A percentile compares a stretch with the other conserved stretches of the same genome.
Conservation (phyloP, 2,329 filamentous ascomycete species). For the Cercospora sp. region DNA sequence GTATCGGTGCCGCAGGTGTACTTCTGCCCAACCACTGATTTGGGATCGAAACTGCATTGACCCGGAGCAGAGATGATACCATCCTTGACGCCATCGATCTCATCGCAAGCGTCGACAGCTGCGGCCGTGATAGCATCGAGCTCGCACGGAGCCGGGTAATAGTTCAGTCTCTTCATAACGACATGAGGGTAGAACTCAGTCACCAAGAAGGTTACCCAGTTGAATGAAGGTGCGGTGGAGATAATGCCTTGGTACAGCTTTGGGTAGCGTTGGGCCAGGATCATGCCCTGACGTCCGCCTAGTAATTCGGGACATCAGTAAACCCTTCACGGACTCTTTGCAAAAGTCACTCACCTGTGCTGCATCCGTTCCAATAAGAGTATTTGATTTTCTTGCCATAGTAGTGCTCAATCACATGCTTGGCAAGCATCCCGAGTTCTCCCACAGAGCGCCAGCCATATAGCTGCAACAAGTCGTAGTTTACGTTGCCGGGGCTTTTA, state of each 20-base stretch:
- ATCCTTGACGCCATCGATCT: slow-evolving; percentile 42
- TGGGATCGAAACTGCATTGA: slow-evolving; percentile 38
- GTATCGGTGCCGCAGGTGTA: slow-evolving; percentile 31
- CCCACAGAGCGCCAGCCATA: slow-evolving; percentile 39
- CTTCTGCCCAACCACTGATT: slow-evolving; percentile 32
- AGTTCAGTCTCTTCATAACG: slow-evolving; percentile 35
- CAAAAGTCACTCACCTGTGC: slow-evolving; percentile 30
- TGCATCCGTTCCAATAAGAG: slow-evolving; percentile 45
- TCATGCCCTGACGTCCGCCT: slow-evolving; percentile 42
- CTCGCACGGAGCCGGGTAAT: slow-evolving; percentile 39
- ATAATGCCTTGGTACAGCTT: slow-evolving; percentile 44
- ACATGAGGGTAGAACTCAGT: slow-evolving; percentile 36
- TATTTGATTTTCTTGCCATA: slow-evolving; percentile 39
- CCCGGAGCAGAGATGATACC: slow-evolving; percentile 36
- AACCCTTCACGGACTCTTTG: neutral
- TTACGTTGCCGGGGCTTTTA: slow-evolving; percentile 37
- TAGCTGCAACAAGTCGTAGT: slow-evolving; percentile 38
- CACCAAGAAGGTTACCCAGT: slow-evolving; percentile 38
- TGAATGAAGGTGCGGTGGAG: slow-evolving; percentile 43
- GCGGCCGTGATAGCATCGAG: slow-evolving; percentile 39
- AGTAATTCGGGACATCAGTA: neutral
- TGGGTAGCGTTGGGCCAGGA: slow-evolving; percentile 41
- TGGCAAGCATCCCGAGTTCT: slow-evolving; percentile 41
- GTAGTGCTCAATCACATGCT: slow-evolving; percentile 33
- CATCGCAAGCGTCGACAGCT: slow-evolving; percentile 42